Conservation (phyloP, 2,329 filamentous ascomycete genomes). For the Verticillium longisporum region DNA sequence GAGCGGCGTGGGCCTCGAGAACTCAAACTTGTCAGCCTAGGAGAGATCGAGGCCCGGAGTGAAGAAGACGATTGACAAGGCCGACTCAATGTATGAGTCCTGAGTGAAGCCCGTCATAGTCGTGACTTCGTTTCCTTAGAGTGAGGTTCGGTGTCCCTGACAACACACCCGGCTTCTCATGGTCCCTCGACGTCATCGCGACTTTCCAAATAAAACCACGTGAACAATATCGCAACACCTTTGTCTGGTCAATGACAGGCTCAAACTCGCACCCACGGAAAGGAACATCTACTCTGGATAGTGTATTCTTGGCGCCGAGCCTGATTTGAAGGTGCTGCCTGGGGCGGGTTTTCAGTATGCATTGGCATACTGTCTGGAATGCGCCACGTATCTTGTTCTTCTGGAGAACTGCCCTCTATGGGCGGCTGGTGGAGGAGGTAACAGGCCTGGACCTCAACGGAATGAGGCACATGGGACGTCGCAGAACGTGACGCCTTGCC, state of each 20-base stretch:
- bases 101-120: too few relatives aligned
- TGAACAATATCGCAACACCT: background rate
- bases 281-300: background rate
- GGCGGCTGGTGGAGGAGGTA: background rate
- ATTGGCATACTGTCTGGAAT: background rate
- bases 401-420: background rate
- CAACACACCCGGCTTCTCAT: too few relatives aligned
- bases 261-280: too few relatives aligned
- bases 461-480: too few relatives aligned
- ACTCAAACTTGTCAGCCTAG: background rate
- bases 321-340: background rate
- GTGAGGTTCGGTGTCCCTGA: too few relatives aligned
- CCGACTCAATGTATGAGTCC: too few relatives aligned
- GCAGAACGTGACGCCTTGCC: background rate
- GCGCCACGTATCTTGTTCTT: background rate
- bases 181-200: too few relatives aligned
- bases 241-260: background rate
- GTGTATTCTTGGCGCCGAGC: background rate
- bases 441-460: too few relatives aligned
- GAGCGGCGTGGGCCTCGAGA: background rate
- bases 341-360: background rate
- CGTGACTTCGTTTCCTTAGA: too few relatives aligned
- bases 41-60: background rate
- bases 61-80: too few relatives aligned
- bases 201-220: background rate